phyloP scores from a whole-genome alignment of 345 rosid species.

The Murraya paniculata region DNA sequence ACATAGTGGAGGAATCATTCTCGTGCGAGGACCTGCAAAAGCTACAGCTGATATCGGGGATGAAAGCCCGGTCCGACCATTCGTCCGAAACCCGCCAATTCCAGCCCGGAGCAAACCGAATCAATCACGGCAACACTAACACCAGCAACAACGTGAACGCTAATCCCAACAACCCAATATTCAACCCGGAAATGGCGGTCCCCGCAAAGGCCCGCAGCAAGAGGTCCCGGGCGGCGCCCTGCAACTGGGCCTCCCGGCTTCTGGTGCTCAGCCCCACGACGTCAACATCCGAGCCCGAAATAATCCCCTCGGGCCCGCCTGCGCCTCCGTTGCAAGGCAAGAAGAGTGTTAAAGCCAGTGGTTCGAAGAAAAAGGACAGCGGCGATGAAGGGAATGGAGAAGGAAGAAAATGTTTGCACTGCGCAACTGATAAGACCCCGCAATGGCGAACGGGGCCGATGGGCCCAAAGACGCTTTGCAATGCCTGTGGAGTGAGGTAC shows the following conservation, averaged over 20 bases:
- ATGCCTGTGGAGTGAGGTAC: constrained; percentile 86
- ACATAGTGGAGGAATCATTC: constrained; percentile 91
- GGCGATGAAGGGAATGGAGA: constrained; percentile 29
- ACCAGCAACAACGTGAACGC: not conserved
- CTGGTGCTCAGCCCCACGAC: constrained; percentile 44
- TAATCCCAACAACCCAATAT: constrained; percentile 31
- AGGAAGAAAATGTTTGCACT: constrained; percentile 61
- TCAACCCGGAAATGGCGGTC: constrained; percentile 62
- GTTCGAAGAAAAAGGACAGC: constrained; percentile 39
- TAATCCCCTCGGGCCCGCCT: constrained; percentile 5
- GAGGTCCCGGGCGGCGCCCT: constrained; percentile 75
- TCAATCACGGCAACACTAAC: not conserved
- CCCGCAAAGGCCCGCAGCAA: constrained; percentile 97
- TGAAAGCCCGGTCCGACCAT: constrained; percentile 52
- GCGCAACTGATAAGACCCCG: constrained; percentile 78
- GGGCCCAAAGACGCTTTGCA: constrained; percentile 85
- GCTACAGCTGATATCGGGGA: constrained; percentile 78
- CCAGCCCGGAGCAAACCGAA: constrained; percentile 21
- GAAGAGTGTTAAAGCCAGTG: constrained; percentile 25
- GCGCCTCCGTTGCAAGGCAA: constrained; percentile 21
- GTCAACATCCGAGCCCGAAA: constrained; percentile 33
- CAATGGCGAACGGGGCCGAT: constrained; percentile 86
- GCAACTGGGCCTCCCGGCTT: constrained; percentile 86
- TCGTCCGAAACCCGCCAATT: constrained; percentile 37
- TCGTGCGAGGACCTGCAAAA: constrained; percentile 84